phyloP scores from a whole-genome alignment of 2,329 filamentous ascomycete species.

The Rugonectria rugulosa region DNA sequence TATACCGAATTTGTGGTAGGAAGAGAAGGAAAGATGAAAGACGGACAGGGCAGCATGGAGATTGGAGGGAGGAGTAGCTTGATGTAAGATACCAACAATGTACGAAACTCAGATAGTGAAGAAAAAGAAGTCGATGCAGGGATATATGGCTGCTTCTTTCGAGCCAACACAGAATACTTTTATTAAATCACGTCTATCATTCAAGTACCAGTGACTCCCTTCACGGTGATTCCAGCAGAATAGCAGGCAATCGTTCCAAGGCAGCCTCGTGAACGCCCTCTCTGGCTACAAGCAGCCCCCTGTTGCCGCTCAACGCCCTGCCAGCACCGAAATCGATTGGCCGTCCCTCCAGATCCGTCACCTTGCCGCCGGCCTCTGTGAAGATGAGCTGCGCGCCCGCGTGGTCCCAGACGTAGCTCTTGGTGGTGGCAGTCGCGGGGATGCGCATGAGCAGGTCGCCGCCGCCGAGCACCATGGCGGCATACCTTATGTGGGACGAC shows the following conservation, averaged over 20 bases:
- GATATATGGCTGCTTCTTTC: no score
- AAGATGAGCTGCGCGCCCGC: slow-evolving; percentile 65
- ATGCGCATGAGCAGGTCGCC: slow-evolving; percentile 46
- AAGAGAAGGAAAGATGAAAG: slow-evolving; percentile 93
- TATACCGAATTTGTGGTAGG: slow-evolving; percentile 94
- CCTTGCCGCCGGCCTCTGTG: slow-evolving; percentile 60
- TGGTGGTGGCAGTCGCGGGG: slow-evolving; percentile 27
- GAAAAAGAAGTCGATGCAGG: no score
- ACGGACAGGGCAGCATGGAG: slow-evolving; percentile 89
- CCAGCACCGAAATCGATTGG: slow-evolving; percentile 47
- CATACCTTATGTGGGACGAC: slow-evolving; percentile 51
- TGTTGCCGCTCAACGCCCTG: slow-evolving; percentile 43
- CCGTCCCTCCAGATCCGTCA: slow-evolving; percentile 57
- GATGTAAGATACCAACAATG: slow-evolving; percentile 67
- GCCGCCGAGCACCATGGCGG: slow-evolving; percentile 47
- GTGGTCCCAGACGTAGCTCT: slow-evolving; percentile 58
- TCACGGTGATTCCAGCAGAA: no score
- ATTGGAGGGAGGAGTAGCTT: slow-evolving; percentile 91
- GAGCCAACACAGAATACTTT: no score
- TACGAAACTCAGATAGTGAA: not conserved
- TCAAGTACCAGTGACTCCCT: no score
- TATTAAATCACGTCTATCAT: no score
- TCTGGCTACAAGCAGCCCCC: slow-evolving; percentile 54
- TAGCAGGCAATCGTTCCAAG: slow-evolving; percentile 41
- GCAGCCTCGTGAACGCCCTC: slow-evolving; percentile 50